phyloP scores from a whole-genome alignment of 768 basidiomycete genomes.

The Rickenella mellea region DNA sequence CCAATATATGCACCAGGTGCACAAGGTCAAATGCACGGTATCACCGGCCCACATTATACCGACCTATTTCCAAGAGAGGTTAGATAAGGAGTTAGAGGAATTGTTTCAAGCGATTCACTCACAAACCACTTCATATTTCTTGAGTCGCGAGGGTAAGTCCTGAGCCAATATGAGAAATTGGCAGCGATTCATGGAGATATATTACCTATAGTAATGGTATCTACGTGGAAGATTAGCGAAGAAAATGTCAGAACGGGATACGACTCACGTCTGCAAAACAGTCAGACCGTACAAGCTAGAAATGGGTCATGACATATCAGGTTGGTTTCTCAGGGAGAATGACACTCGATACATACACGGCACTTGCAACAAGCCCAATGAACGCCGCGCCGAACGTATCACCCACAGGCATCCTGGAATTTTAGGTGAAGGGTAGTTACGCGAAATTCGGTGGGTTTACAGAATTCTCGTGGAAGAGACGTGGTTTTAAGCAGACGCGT shows the following conservation, averaged over 20 bases:
- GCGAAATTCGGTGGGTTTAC: no score
- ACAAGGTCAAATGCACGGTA: constrained; percentile 33
- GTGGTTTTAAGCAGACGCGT: no score
- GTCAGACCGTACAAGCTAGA: constrained; percentile 38
- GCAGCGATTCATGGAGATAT: no score
- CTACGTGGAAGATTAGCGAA: not conserved
- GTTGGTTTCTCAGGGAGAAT: not conserved
- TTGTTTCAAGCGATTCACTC: not conserved
- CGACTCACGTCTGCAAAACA: constrained; percentile 27
- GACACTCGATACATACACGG: constrained; percentile 25
- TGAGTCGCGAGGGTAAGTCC: constrained; percentile 32
- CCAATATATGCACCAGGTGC: constrained; percentile 37
- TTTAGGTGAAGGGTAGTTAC: no score
- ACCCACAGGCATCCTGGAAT: no score
- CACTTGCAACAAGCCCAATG: constrained; percentile 32
- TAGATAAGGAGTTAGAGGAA: not conserved
- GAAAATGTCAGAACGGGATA: not conserved
- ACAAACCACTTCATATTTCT: constrained; percentile 31
- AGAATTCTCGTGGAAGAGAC: no score
- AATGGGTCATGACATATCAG: not conserved
- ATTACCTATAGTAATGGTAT: constrained; percentile 18
- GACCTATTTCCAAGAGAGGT: no score
- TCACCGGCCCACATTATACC: no score
- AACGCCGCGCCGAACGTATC: constrained; percentile 39
- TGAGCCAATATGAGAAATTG: no score